Conservation (phyloP, 148 eudicot species). For the Amaranthus cruentus region DNA sequence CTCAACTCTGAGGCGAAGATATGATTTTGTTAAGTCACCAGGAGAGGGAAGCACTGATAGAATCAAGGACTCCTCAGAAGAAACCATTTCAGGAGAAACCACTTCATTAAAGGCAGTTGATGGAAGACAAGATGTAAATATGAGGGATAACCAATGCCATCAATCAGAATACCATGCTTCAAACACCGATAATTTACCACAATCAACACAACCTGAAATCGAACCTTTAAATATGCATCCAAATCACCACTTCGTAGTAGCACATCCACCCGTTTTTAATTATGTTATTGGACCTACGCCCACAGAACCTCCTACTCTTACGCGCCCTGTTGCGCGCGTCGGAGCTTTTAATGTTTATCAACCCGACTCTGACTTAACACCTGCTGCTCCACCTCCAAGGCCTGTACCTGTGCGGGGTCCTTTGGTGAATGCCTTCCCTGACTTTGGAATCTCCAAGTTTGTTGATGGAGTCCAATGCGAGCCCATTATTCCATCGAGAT, state of each 20-base stretch:
- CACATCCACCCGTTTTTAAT: conserved; percentile 20
- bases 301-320: conserved; percentile 27
- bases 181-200: conserved; percentile 11
- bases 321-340: conserved; percentile 61
- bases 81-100: conserved; percentile 55
- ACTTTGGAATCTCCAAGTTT: conserved; percentile 39
- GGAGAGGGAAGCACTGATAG: conserved; percentile 38
- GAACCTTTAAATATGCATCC: conserved; percentile 16
- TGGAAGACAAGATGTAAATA: conserved; percentile 20
- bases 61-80: conserved; percentile 55
- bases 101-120: conserved; percentile 36
- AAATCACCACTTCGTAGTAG: conserved; percentile 11
- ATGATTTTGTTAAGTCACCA: conserved; percentile 21
- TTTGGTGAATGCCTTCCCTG: conserved; percentile 51
- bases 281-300: conserved; percentile 21
- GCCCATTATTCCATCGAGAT: conserved; percentile 45
- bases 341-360: conserved; percentile 62
- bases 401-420: conserved; percentile 44
- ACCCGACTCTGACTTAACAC: conserved; percentile 25
- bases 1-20: conserved; percentile 61
- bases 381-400: conserved; percentile 19
- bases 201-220: conserved; percentile 17
- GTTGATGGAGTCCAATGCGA: conserved; percentile 47
- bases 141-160: conserved; percentile 22
- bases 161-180: conserved; percentile 25